A percentile compares a stretch with the other conserved stretches of the same genome.
phyloP scores from a whole-genome alignment of 306 rosid genomes.

The Vachellia pachyceras region DNA sequence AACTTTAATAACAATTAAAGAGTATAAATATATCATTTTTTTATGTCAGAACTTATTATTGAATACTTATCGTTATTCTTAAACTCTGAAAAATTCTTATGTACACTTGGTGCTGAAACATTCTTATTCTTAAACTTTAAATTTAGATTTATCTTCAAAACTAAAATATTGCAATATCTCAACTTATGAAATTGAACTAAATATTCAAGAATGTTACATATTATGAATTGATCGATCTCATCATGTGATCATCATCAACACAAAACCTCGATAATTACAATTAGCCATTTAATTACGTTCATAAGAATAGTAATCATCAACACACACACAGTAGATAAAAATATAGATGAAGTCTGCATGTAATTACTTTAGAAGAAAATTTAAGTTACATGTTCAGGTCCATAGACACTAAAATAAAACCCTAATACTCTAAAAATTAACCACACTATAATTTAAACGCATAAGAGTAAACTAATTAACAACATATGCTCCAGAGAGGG shows the following conservation, averaged over 20 bases:
- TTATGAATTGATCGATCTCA: too few species aligned
- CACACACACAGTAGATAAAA: neutral
- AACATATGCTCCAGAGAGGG: neutral
- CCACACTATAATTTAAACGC: neutral
- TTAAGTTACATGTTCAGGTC: slow-evolving; percentile 30
- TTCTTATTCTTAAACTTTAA: too few species aligned
- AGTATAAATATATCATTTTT: too few species aligned
- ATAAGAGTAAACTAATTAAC: neutral
- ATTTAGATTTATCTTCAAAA: too few species aligned
- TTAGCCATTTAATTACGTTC: neutral
- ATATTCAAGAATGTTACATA: too few species aligned
- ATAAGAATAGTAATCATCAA: neutral
- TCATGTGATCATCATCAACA: slow-evolving; percentile 24
- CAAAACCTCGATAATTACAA: slow-evolving; percentile 1
- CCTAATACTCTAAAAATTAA: neutral
- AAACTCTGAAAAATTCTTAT: too few species aligned
- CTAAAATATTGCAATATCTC: too few species aligned
- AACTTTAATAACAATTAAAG: too few species aligned
- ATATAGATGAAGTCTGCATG: neutral
- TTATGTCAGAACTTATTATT: too few species aligned
- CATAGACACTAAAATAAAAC: slow-evolving; percentile 17
- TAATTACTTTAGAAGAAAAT: neutral
- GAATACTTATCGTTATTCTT: too few species aligned
- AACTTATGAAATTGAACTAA: neutral
- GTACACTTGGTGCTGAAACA: too few species aligned